Evolutionary conservation across 805 yeast genomes (phyloP).

Genomic region (Ogataea pilisensis): DNA sequence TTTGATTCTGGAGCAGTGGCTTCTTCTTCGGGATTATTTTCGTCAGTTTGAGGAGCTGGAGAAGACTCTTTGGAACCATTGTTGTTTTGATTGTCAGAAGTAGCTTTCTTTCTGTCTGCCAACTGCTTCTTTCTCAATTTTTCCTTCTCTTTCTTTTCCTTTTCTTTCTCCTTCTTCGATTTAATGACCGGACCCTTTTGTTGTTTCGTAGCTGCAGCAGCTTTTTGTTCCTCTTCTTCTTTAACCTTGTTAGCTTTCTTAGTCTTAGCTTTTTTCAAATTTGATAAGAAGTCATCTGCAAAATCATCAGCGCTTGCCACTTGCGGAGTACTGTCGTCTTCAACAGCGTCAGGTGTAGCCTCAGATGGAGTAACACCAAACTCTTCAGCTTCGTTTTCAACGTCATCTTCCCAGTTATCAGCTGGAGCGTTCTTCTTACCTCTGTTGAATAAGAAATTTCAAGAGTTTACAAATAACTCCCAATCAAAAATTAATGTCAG

Average conservation of each 20-base stretch:
- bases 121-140: conserved; percentile 88
- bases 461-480: too few species aligned
- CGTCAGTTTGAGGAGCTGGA: conserved; percentile 29
- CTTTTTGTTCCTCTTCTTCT: conserved; percentile 47
- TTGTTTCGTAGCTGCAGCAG: conserved; percentile 12
- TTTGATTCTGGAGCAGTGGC: conserved; percentile 34
- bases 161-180: conserved; percentile 91
- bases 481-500: background rate
- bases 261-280: conserved; percentile 74
- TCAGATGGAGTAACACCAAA: conserved; percentile 37
- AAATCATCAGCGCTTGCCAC: conserved; percentile 39
- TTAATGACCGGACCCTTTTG: conserved; percentile 64
- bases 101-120: conserved; percentile 78
- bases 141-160: conserved; percentile 89
- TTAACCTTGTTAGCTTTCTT: conserved; percentile 70
- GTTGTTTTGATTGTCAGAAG: conserved; percentile 21
- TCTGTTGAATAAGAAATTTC: conserved; percentile 27
- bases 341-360: conserved; percentile 28
- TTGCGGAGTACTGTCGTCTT: conserved; percentile 21
- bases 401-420: conserved; percentile 78
- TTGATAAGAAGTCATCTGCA: conserved; percentile 73
- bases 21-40: conserved; percentile 40
- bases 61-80: conserved; percentile 14
- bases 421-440: conserved; percentile 64
- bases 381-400: conserved; percentile 56